Evolutionary conservation across 2,329 filamentous ascomycete species (phyloP), one percentile per base, ranked within the genome.

Genomic region (Colletotrichum eleusines): DNA sequence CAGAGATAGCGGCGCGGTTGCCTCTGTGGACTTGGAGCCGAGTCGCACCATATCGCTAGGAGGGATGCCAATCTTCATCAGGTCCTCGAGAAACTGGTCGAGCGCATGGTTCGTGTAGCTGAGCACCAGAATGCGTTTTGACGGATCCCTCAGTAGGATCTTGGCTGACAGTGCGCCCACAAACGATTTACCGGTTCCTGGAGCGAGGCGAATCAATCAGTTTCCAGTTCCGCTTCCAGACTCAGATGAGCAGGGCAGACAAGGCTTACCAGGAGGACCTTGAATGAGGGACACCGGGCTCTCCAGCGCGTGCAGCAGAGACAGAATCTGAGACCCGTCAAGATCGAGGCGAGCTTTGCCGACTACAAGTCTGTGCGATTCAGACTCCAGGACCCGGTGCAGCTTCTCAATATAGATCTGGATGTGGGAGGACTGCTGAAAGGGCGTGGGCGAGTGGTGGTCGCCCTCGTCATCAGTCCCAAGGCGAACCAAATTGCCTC

Each of bases 151-250:
- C 26, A 89, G 79, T 0, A 94, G 76, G 0, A 83, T 78, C 63
- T 90, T 89, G 0, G 88, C 86, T 1, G 91, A 81, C 2, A 92
- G 80, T 0, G 91, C 89, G 0, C 92, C 92, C 3, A 93, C 86
- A 72, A 93, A 93, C 0, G 91, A 93, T 74, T 95, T 95, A 1
- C 92, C 92, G 0, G 91, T 94, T 0, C 91, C 90, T 90, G n/a
- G 46, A 35, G 8, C 54, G 55, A 33, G 38, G 8, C 2, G 6
- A 12, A 16, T 69, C n/a, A 12, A 16, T 69, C n/a, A 53, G 55
- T 48, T 5, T 4, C n/a, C 44, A 20, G 26, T 28, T n/a, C 3
- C 5, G 5, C 1, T 33, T 5, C n/a, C 42, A n/a, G 42, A 5
- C 5, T 16, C 20, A 3, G 14, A 5, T 7, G 2, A 48, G 20